These are phyloP conservation scores for Cerrena zonata DNA, from an alignment of 1,284 basidiomycete species.

Conservation along the genomic window DNA sequence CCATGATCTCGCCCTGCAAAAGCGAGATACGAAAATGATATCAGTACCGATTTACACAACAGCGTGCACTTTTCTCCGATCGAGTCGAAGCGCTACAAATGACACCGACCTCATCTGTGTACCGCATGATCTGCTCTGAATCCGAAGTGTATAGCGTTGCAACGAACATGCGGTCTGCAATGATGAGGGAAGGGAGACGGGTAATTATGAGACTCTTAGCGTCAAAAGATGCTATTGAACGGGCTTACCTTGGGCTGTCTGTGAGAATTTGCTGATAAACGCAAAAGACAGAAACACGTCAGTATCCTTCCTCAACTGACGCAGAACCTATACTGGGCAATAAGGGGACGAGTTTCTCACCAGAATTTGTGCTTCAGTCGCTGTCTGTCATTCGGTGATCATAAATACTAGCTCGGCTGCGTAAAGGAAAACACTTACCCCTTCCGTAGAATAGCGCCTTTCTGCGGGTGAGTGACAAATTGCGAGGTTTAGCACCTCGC, in stretches of 20 bases:
- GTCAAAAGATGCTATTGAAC: neutral
- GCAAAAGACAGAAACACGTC: conserved; percentile 3
- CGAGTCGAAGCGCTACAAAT: conserved; percentile 15
- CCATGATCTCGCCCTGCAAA: conserved; percentile 54
- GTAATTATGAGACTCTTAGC: neutral
- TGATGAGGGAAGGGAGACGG: conserved; percentile 3
- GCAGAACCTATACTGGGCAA: conserved; percentile 10
- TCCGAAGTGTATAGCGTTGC: conserved; percentile 75
- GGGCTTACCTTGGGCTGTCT: conserved; percentile 51
- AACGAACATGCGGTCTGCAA: conserved; percentile 65
- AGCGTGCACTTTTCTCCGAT: conserved; percentile 6
- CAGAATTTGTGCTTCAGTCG: conserved; percentile 74
- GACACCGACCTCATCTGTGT: conserved; percentile 62
- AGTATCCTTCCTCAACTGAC: conserved; percentile 8
- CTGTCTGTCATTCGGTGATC: conserved; percentile 44
- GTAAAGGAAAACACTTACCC: conserved; percentile 41
- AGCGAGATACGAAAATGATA: conserved; percentile 8
- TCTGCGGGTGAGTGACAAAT: conserved; percentile 22
- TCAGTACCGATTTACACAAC: neutral
- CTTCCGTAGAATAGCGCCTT: conserved; percentile 77
- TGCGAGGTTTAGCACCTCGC: neutral
- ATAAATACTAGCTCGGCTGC: conserved; percentile 12
- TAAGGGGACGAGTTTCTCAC: conserved; percentile 34
- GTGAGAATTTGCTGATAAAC: conserved; percentile 64
- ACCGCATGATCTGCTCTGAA: conserved; percentile 66